phyloP scores from a whole-genome alignment of 169 alveolate genomes.

The Cryptosporidium andersoni region DNA sequence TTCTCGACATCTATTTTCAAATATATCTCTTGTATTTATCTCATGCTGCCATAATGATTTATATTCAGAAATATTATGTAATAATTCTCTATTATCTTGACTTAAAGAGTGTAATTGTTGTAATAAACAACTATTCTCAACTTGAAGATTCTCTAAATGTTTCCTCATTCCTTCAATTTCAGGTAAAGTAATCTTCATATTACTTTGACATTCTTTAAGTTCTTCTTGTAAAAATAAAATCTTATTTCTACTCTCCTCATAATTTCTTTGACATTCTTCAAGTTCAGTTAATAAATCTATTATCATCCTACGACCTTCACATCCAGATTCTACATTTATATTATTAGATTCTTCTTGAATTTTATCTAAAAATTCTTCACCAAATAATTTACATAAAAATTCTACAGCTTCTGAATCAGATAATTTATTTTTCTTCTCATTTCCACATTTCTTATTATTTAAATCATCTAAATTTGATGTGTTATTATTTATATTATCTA shows the following conservation, averaged over 20 bases:
- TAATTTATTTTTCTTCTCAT: not conserved
- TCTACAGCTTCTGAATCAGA: slow-evolving; percentile 48
- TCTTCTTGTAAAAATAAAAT: slow-evolving; percentile 14
- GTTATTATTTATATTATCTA: not conserved
- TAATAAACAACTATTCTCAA: slow-evolving; percentile 43
- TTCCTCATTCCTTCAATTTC: slow-evolving; percentile 48
- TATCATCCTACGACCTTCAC: slow-evolving; percentile 18
- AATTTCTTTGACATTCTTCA: slow-evolving; percentile 28
- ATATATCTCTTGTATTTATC: slow-evolving; percentile 49
- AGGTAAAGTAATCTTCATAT: slow-evolving; percentile 47
- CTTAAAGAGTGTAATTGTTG: slow-evolving; percentile 50
- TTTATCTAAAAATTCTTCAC: slow-evolving; percentile 15
- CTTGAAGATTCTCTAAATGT: slow-evolving; percentile 41
- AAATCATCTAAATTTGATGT: not conserved
- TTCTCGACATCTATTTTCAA: slow-evolving; percentile 43
- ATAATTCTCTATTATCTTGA: slow-evolving; percentile 31
- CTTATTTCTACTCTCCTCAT: slow-evolving; percentile 19
- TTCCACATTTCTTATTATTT: not conserved
- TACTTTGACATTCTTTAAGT: slow-evolving; percentile 36
- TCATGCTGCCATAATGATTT: slow-evolving; percentile 63
- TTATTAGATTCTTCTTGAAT: slow-evolving; percentile 1
- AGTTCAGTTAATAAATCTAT: slow-evolving; percentile 42
- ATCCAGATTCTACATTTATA: not conserved
- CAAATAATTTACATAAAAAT: slow-evolving; percentile 22
- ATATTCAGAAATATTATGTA: slow-evolving; percentile 38